Evolutionary conservation across 352 stramenopile species (phyloP).

Genomic region (Pythium sp.): DNA sequence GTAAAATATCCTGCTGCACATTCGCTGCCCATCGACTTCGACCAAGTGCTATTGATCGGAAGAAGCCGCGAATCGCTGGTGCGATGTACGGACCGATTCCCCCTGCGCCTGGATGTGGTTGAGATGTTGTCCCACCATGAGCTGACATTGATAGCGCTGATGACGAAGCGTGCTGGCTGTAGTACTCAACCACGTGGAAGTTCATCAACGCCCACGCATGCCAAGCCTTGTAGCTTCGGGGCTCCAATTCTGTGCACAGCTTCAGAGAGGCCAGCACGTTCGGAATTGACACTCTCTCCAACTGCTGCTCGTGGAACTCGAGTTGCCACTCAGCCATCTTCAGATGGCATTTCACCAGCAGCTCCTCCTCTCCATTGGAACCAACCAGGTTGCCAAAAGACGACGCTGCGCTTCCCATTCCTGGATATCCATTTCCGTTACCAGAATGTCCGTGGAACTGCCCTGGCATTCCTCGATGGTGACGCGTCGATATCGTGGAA

Average conservation of each 20-base stretch:
- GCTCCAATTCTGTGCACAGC: slow-evolving; percentile 68
- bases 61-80: slow-evolving; percentile 89
- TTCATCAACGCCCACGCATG: slow-evolving; percentile 98
- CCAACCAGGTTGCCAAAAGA: slow-evolving; percentile 17
- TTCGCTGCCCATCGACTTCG: slow-evolving; percentile 94
- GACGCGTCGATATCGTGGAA: slow-evolving; percentile 65
- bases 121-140: slow-evolving; percentile 12
- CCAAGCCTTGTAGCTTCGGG: slow-evolving; percentile 89
- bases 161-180: slow-evolving; percentile 43
- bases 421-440: slow-evolving; percentile 3
- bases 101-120: slow-evolving; percentile 3
- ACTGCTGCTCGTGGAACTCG: slow-evolving; percentile 75
- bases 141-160: slow-evolving; percentile 19
- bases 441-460: slow-evolving; percentile 13
- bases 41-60: slow-evolving; percentile 94
- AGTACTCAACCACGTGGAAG: slow-evolving; percentile 94
- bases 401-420: slow-evolving; percentile 12
- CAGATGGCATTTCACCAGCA: slow-evolving; percentile 82
- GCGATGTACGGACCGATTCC: slow-evolving; percentile 60
- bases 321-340: slow-evolving; percentile 87
- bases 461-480: slow-evolving; percentile 25
- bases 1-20: slow-evolving; percentile 98
- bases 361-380: slow-evolving; percentile 46
- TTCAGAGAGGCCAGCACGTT: slow-evolving; percentile 66
- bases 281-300: slow-evolving; percentile 72